Evolutionary conservation across 2,329 filamentous ascomycete genomes (phyloP), one percentile per base, ranked within the genome.

Genomic region (Colletotrichum lini): DNA sequence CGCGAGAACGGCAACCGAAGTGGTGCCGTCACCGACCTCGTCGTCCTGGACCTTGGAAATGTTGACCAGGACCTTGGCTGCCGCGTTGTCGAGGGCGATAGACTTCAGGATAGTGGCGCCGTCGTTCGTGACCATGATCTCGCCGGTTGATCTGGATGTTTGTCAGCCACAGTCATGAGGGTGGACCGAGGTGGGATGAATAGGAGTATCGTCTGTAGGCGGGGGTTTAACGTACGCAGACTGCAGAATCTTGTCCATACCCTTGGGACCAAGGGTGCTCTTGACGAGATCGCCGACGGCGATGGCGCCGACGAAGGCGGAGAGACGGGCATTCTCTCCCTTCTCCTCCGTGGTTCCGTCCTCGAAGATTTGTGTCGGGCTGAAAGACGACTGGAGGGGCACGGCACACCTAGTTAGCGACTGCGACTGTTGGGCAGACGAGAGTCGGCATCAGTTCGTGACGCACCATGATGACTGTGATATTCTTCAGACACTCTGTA

Each of bases 21-120:
- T 99, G 56, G 96, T 99, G 70, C 96, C 96, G 81, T 99, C 96
- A 79, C 96, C 96, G 30, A 99, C 96, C 83, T 99, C 96, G 81
- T 99, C 96, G 79, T 99, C 96, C 82, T 99, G 96, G 7, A 99
- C 96, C 85, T 99, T 99, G 74, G 96, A 98, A 78, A 99, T 98
- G 83, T 99, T 99, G 80, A 99, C 96, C 53, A 99, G 89, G 6
- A 99, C 96, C 86, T 99, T 99, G 65, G 96, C 96, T 26, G 96
- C 96, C 53, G 96, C 96, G 81, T 99, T 99, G 83, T 99, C 96
- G 79, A 99, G 92, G 53, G 96, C 96, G 82, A 99, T 99, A 65
- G 96, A 94, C 85, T 99, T 99, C 75, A 99, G 90, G 77, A 99
- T 99, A 30, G 96, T 99, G 74, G 96, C 96, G 80, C 96, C 96